phyloP scores from a whole-genome alignment of 306 rosid genomes.

The Herpetospermum pedunculosum region DNA sequence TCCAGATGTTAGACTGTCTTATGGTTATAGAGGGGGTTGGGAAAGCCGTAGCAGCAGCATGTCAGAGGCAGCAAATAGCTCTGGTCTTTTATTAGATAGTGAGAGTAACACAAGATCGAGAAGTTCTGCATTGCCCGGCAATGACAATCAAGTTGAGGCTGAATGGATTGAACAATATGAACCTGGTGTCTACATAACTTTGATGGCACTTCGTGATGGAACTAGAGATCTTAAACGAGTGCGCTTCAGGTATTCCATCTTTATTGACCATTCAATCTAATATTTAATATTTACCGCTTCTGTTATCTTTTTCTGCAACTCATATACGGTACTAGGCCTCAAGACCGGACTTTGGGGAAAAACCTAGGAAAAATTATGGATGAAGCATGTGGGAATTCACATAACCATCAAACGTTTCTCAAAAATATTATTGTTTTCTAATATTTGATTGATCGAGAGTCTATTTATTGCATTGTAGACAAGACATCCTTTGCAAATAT shows the following conservation, averaged over 20 bases:
- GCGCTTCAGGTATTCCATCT: slow-evolving; percentile 68
- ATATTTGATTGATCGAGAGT: background rate
- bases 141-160: slow-evolving; percentile 42
- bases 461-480: background rate
- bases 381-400: background rate
- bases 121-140: slow-evolving; percentile 29
- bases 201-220: slow-evolving; percentile 72
- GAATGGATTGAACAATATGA: slow-evolving; percentile 96
- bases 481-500: background rate
- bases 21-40: slow-evolving; percentile 33
- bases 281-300: background rate
- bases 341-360: background rate
- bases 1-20: slow-evolving; percentile 29
- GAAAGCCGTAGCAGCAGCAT: slow-evolving; percentile 28
- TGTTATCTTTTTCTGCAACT: background rate
- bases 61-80: slow-evolving; percentile 40
- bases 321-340: background rate
- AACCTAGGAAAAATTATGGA: background rate
- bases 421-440: background rate
- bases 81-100: slow-evolving; percentile 51
- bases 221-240: slow-evolving; percentile 82
- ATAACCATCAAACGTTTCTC: background rate
- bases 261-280: background rate
- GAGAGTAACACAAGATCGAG: slow-evolving; percentile 48
- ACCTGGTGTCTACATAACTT: slow-evolving; percentile 84